Conservation (phyloP, 805 yeast genomes). For the Zygotorulaspora florentina region DNA sequence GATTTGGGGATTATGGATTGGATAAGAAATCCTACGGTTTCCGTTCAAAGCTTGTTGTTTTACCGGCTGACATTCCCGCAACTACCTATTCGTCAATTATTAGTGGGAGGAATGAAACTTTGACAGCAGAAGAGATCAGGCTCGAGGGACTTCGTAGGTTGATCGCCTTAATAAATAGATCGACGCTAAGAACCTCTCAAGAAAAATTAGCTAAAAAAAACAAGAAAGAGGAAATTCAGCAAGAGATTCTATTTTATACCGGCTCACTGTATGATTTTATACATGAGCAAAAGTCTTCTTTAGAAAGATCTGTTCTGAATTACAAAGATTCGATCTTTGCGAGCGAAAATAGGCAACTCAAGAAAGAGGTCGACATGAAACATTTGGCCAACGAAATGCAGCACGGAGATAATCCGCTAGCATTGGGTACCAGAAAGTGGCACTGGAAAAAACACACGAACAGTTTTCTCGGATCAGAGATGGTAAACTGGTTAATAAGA, state of each 20-base stretch:
- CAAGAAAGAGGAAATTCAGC: conserved; percentile 48
- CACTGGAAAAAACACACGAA: conserved; percentile 74
- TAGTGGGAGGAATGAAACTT: conserved; percentile 51
- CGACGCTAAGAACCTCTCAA: conserved; percentile 44
- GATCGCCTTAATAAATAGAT: conserved; percentile 57
- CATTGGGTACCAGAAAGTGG: conserved; percentile 80
- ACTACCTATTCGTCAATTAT: conserved; percentile 37
- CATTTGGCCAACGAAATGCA: conserved; percentile 65
- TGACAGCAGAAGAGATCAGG: conserved; percentile 80
- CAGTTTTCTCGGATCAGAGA: conserved; percentile 80
- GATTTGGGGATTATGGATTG: conserved; percentile 67
- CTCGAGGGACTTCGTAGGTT: conserved; percentile 82
- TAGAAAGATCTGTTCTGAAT: conserved; percentile 32
- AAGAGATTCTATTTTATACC: conserved; percentile 82
- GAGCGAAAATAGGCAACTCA: conserved; percentile 37
- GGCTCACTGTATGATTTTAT: conserved; percentile 73
- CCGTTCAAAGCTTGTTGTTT: conserved; percentile 75
- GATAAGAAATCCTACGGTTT: conserved; percentile 53
- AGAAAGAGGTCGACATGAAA: conserved; percentile 45
- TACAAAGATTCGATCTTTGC: conserved; percentile 37
- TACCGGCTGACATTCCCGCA: conserved; percentile 73
- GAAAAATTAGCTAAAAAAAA: conserved; percentile 35
- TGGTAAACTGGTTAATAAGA: conserved; percentile 80
- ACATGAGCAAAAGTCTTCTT: conserved; percentile 44
- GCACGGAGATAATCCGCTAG: conserved; percentile 53